These are phyloP conservation scores for Cardamine chenopodiifolia DNA, from an alignment of 345 rosid genomes.

Conservation along the genomic window DNA sequence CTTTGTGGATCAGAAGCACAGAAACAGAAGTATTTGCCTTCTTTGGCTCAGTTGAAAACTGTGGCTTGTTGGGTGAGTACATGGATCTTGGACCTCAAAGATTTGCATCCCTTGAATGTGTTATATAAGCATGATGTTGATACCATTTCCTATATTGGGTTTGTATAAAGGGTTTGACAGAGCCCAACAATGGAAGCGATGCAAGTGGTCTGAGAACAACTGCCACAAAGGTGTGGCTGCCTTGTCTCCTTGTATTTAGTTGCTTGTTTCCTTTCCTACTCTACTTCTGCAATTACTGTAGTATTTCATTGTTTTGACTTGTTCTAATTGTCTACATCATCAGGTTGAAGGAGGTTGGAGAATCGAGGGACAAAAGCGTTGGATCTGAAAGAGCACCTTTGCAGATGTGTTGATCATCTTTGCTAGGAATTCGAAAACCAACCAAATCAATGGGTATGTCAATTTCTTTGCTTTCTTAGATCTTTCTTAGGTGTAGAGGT, in stretches of 20 bases:
- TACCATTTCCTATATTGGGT: constrained; percentile 16
- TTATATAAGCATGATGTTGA: constrained; percentile 17
- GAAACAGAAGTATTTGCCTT: constrained; percentile 79
- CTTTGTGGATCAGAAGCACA: constrained; percentile 93
- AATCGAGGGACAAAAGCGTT: constrained; percentile 91
- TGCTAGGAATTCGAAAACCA: constrained; percentile 74
- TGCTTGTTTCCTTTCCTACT: constrained; percentile 23
- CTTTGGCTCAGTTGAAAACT: constrained; percentile 70
- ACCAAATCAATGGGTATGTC: constrained; percentile 88
- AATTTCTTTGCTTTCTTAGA: constrained; percentile 11
- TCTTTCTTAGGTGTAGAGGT: constrained; percentile 24
- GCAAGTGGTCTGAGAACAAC: constrained; percentile 81
- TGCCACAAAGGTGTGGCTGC: constrained; percentile 69
- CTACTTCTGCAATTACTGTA: not conserved
- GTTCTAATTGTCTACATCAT: constrained; percentile 21
- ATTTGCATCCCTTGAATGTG: constrained; percentile 20
- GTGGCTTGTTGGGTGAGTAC: constrained; percentile 88
- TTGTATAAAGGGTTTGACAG: constrained; percentile 78
- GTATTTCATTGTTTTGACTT: constrained; percentile 16
- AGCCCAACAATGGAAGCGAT: constrained; percentile 96
- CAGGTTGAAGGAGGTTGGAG: constrained; percentile 93
- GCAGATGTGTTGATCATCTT: constrained; percentile 86
- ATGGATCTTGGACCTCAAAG: not conserved
- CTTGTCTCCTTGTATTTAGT: constrained; percentile 13
- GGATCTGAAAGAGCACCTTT: constrained; percentile 98